Conservation (phyloP, 306 rosid genomes). For the Castanea mollissima region DNA sequence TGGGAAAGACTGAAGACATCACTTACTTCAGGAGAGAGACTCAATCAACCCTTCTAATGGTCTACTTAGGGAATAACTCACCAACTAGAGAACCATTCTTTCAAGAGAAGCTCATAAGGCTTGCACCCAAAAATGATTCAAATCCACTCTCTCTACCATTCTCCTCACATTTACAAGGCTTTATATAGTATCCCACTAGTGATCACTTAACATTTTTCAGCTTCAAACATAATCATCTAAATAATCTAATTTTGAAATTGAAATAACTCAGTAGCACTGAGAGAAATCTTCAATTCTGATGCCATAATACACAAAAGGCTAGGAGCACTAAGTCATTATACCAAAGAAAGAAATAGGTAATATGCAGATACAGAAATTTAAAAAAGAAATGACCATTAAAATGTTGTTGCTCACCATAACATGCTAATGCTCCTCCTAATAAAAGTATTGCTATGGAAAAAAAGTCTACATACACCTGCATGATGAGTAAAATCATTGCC, state of each 20-base stretch:
- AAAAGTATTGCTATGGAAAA: slow-evolving; percentile 63
- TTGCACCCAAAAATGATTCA: too few relatives aligned
- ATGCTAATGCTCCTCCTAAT: slow-evolving; percentile 78
- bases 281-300: background rate
- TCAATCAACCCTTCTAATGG: too few relatives aligned
- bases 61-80: too few relatives aligned
- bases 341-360: background rate
- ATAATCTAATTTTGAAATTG: background rate
- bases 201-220: background rate
- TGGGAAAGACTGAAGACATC: too few relatives aligned
- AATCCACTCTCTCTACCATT: too few relatives aligned
- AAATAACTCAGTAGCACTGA: background rate
- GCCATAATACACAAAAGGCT: background rate
- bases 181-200: background rate
- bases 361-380: background rate
- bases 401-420: slow-evolving; percentile 62
- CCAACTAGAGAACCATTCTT: too few relatives aligned
- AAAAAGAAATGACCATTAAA: slow-evolving; percentile 24
- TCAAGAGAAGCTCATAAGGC: too few relatives aligned
- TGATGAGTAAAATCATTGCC: slow-evolving; percentile 29
- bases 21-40: too few relatives aligned
- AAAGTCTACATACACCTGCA: slow-evolving; percentile 84
- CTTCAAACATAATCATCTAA: background rate
- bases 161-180: too few relatives aligned
- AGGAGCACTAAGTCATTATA: background rate